Evolutionary conservation across 805 yeast species (phyloP).

Genomic region (Saccharomycopsis oosterbeekiorum): DNA sequence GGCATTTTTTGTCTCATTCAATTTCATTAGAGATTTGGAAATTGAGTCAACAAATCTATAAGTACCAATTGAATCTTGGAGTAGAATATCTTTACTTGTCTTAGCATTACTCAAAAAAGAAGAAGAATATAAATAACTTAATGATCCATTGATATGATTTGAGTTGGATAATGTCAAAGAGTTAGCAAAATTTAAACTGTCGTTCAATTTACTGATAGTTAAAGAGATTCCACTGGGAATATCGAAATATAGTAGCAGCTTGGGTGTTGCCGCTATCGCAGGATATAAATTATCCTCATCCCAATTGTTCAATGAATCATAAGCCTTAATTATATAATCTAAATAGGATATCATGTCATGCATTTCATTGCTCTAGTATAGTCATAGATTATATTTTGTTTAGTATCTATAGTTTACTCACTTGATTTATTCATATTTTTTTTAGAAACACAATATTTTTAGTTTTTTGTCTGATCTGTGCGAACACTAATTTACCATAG

Average conservation of each 20-base stretch:
- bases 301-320: constrained; percentile 67
- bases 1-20: constrained; percentile 1
- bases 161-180: constrained; percentile 59
- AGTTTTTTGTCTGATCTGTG: neutral
- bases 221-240: constrained; percentile 60
- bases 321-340: constrained; percentile 75
- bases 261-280: constrained; percentile 62
- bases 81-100: constrained; percentile 37
- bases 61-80: constrained; percentile 64
- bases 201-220: constrained; percentile 59
- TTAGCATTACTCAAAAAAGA: constrained; percentile 44
- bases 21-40: constrained; percentile 5
- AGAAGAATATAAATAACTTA: constrained; percentile 73
- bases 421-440: neutral
- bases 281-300: constrained; percentile 69
- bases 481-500: neutral
- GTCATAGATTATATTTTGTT: too few species aligned
- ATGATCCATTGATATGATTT: constrained; percentile 64
- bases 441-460: neutral
- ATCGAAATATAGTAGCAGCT: constrained; percentile 56
- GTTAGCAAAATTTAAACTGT: constrained; percentile 54
- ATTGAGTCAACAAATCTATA: constrained; percentile 49
- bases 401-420: too few species aligned
- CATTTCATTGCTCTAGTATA: neutral
- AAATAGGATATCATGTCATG: constrained; percentile 62